Percentiles rank a stretch among this genome's conserved stretches.
phyloP scores from a whole-genome alignment of 306 rosid genomes.

The Heteromeles arbutifolia region DNA sequence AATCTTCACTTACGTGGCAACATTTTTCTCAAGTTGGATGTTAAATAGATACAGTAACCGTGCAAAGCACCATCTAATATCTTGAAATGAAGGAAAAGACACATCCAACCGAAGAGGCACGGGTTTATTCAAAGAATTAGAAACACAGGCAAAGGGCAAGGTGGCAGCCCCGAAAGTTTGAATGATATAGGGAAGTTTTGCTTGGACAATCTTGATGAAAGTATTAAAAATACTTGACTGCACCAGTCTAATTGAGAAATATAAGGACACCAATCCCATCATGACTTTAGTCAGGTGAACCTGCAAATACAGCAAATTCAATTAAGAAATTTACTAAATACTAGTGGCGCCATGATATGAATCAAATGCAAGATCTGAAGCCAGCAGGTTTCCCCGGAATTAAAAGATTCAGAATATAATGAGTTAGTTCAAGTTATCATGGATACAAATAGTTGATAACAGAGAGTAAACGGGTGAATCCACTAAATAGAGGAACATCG shows the following conservation, averaged over 20 bases:
- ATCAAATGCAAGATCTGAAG: background rate
- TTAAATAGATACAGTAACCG: slow-evolving; percentile 73
- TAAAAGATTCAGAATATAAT: background rate
- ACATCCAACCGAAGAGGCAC: slow-evolving; percentile 69
- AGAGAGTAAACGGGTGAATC: background rate
- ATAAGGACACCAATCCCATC: slow-evolving; percentile 38
- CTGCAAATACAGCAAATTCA: slow-evolving; percentile 40
- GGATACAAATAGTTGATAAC: background rate
- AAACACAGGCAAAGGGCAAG: slow-evolving; percentile 74
- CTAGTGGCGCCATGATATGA: background rate
- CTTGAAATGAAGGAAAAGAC: slow-evolving; percentile 64
- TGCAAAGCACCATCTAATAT: slow-evolving; percentile 66
- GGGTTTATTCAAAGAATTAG: slow-evolving; percentile 74
- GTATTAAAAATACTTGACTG: slow-evolving; percentile 23
- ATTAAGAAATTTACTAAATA: background rate
- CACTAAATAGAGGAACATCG: background rate
- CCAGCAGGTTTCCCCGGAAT: background rate
- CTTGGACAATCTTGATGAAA: slow-evolving; percentile 35
- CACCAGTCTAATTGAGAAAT: slow-evolving; percentile 41
- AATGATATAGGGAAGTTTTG: slow-evolving; percentile 32
- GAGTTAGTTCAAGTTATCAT: background rate
- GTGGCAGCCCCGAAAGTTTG: slow-evolving; percentile 41
- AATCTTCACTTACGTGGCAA: slow-evolving; percentile 74
- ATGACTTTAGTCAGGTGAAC: slow-evolving; percentile 30
- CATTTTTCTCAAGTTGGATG: slow-evolving; percentile 81